Evolutionary conservation across 306 rosid genomes (phyloP), one percentile per base, ranked within the genome.

Genomic region (Inga oerstediana): DNA sequence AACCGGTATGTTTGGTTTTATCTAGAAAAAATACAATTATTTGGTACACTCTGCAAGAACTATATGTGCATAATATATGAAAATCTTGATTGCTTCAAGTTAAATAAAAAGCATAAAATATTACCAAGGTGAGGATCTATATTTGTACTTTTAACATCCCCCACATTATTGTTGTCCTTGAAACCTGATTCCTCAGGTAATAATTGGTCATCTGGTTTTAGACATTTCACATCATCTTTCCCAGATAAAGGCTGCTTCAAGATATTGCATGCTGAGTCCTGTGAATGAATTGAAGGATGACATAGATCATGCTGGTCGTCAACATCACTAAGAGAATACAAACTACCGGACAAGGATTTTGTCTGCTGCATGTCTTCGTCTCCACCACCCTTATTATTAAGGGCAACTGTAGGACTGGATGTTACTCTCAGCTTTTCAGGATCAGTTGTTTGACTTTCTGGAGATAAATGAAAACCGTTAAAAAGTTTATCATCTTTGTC

Each of bases 271-370:
- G 81, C 85, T 62, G 94, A 89, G 87, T 90, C 94, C 74, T 90
- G 70, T 22, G 97, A 91, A 68, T 77, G 90, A 91, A 95, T 86
- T 44, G 86, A 79, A 74, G 87, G 91, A 83, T 74, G 73, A 70
- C 45, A 72, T 77, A 81, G 68, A 79, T 84, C 79, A 44, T 44
- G 70, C 49, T 73, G 78, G 79, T 72, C 79, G 81, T 85, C 72
- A 70, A 74, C 67, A 62, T 72, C 80, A 76, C 48, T 64, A 34
- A 30, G 43, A 83, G 86, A 54, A 86, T 84, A 72, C 84, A 90
- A 64, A 84, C 45, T 64, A 85, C 37, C 88, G n/a, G 99, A 97
- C 86, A 94, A 83, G 49, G 99, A 96, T 80, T 76, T 91, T 24
- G 78, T 82, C 71, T 56, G 80, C 84, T 75, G 84, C 76, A 56